Evolutionary conservation across 106 monocot species (phyloP), one percentile per base, ranked within the genome.

Genomic region (Phalaenopsis aphrodite): DNA sequence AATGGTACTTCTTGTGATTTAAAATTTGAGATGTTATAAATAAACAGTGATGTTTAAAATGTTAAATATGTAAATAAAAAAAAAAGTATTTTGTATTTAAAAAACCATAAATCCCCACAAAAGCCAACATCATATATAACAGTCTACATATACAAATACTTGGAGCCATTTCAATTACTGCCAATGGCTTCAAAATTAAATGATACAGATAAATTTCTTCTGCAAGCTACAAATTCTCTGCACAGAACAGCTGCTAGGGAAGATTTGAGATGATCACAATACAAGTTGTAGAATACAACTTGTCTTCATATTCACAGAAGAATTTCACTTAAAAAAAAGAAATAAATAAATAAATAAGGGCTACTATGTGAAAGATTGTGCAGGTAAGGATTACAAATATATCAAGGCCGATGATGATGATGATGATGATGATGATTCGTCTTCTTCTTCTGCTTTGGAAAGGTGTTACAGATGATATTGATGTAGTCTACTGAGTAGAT

Each of bases 261-360:
- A 2, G 3, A 12, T 12, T 52, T 7, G 12, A 2, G 1, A 52
- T 52, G 11, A 52, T 52, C 52, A 64, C 2, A 24, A 64, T 64
- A 24, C 64, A 64, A 21, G 23, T 64, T 64, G 64, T 23, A 64
- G 23, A 23, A 21, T 64, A 64, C 64, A 64, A 64, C 19, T 64
- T 64, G 23, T 23, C 64, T 64, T 64, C 23, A 21, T 64, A 64
- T 64, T 23, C n/a, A 64, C 64, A 64, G 64, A 64, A 64, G 64
- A 64, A 64, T 64, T 64, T 85, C 80, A 86, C 49, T 91, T 94
- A 65, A 89, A 88, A 14, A 87, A 91, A 64, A 12, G 52, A 52
- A 12, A 12, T 3, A 8, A 64, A 64, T 5, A 12, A 23, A 64
- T 16, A 1, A 42, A 85, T 88, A 23, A 21, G 23, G 23, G 3